phyloP scores from a whole-genome alignment of 192 early-diverging fungal genomes.

The Allomyces javanicus region DNA sequence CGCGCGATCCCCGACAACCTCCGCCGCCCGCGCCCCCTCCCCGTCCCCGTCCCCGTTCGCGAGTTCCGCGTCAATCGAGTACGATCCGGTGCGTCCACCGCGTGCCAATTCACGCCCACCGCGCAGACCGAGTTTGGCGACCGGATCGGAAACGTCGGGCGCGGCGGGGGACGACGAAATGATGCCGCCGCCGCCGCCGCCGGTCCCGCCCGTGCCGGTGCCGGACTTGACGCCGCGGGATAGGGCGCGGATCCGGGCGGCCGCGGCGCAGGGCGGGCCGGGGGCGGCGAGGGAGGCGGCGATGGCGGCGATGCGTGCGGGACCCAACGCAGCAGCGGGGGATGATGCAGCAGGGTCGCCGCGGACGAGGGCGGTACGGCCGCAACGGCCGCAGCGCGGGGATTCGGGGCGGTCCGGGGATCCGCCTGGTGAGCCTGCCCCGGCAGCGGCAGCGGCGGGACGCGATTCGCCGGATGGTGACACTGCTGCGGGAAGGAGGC shows the following conservation, averaged over 20 bases:
- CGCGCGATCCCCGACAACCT: neutral
- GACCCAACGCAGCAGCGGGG: neutral
- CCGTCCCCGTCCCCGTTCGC: too few species aligned
- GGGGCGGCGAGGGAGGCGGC: neutral
- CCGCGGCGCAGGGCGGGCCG: neutral
- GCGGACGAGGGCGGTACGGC: neutral
- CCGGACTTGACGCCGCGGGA: too few species aligned
- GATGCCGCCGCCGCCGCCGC: neutral
- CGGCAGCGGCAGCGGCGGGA: too few species aligned
- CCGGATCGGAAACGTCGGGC: neutral
- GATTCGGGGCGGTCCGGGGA: too few species aligned
- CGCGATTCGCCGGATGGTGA: too few species aligned
- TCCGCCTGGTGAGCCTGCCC: too few species aligned
- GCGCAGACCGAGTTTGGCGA: neutral
- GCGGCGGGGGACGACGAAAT: neutral
- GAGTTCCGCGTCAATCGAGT: too few species aligned
- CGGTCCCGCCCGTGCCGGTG: neutral
- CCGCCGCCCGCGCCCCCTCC: neutral
- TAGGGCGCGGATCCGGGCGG: too few species aligned
- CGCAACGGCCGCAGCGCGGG: neutral
- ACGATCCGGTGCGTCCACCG: neutral
- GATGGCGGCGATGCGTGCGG: neutral
- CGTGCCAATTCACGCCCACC: neutral
- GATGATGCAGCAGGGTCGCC: neutral
- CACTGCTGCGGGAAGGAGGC: too few species aligned